phyloP scores from a whole-genome alignment of 257 asterid species.

The Nicotiana otophora region DNA sequence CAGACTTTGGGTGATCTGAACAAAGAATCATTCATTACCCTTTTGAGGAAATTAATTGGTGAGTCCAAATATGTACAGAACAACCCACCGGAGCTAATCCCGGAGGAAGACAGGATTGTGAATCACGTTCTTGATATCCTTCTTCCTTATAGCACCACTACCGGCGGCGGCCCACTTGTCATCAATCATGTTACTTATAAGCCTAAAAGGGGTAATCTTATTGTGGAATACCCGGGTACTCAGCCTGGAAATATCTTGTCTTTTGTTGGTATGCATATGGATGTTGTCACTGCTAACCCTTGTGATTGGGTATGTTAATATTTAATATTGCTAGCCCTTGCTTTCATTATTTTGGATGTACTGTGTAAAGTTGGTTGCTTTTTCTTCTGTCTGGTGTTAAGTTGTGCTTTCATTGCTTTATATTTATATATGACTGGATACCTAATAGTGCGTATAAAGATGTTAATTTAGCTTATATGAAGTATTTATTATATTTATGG shows the following conservation, averaged over 20 bases:
- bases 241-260: slow-evolving; percentile 69
- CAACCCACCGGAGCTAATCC: slow-evolving; percentile 92
- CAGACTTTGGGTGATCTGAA: slow-evolving; percentile 58
- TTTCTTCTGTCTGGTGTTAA: background rate
- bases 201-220: slow-evolving; percentile 90
- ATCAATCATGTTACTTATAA: slow-evolving; percentile 74
- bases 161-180: slow-evolving; percentile 80
- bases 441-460: background rate
- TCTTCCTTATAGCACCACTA: slow-evolving; percentile 66
- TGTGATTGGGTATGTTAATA: slow-evolving; percentile 64
- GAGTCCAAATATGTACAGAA: slow-evolving; percentile 86
- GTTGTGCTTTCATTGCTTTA: background rate
- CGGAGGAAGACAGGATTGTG: slow-evolving; percentile 94
- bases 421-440: background rate
- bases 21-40: slow-evolving; percentile 62
- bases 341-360: too few relatives aligned
- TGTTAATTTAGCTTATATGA: background rate
- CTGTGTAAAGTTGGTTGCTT: background rate
- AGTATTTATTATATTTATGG: background rate
- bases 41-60: slow-evolving; percentile 70
- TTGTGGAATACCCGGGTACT: slow-evolving; percentile 96
- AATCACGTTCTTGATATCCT: slow-evolving; percentile 68
- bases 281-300: slow-evolving; percentile 91
- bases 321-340: background rate
- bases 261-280: slow-evolving; percentile 99